A percentile compares a stretch with the other conserved stretches of the same genome.
These are phyloP conservation scores for Cicer chorassanicum DNA, from an alignment of 306 rosid genomes.

Conservation along the genomic window DNA sequence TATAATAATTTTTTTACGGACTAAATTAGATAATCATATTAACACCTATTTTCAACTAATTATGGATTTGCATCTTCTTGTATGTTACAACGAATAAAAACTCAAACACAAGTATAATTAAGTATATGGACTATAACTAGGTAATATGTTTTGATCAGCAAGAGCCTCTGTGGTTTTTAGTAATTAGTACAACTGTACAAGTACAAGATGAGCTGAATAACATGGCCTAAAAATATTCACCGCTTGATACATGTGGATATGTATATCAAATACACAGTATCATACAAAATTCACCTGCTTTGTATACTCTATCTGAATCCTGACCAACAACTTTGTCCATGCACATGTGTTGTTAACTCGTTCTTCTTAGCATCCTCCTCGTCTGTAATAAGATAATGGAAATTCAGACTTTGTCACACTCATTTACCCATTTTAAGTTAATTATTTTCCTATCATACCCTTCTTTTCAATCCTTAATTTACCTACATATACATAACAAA, in stretches of 20 bases:
- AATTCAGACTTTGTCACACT: conserved; percentile 35
- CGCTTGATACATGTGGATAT: conserved; percentile 28
- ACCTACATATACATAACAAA: conserved; percentile 3
- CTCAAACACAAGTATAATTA: too few species aligned
- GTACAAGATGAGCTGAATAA: background rate
- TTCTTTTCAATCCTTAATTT: conserved; percentile 11
- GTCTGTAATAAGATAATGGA: conserved; percentile 39
- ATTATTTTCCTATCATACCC: background rate
- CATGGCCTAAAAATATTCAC: conserved; percentile 30
- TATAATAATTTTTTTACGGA: too few species aligned
- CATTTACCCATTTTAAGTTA: background rate
- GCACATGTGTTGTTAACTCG: conserved; percentile 12
- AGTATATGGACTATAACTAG: too few species aligned
- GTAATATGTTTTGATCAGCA: too few species aligned
- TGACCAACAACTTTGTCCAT: conserved; percentile 12
- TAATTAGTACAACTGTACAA: background rate
- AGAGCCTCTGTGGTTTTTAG: background rate
- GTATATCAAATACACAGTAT: conserved; percentile 2
- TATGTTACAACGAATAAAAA: too few species aligned
- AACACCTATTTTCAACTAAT: too few species aligned
- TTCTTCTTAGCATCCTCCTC: conserved; percentile 41
- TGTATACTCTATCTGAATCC: conserved; percentile 30
- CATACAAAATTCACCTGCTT: conserved; percentile 23
- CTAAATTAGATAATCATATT: too few species aligned
- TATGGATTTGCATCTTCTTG: too few species aligned